A percentile compares a stretch with the other conserved stretches of the same genome.
phyloP scores from a whole-genome alignment of 805 yeast genomes.

The Komagataella phaffii region DNA sequence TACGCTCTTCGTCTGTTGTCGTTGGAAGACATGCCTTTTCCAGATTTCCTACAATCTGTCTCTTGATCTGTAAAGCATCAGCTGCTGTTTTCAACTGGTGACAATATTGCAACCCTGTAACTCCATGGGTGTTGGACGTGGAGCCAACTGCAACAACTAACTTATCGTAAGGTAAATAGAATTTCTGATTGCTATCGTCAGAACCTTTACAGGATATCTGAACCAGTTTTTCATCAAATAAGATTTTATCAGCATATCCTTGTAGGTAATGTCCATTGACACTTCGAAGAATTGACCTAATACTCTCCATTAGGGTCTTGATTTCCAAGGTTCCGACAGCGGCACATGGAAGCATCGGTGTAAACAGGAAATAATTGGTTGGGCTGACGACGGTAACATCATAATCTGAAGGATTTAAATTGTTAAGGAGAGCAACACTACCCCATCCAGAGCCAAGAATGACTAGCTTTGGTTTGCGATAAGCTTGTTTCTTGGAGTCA shows the following conservation, averaged over 20 bases:
- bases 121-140: constrained; percentile 57
- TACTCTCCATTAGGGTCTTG: constrained; percentile 50
- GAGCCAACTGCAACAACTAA: constrained; percentile 60
- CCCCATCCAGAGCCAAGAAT: constrained; percentile 67
- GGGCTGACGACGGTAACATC: constrained; percentile 59
- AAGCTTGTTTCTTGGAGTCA: constrained; percentile 26
- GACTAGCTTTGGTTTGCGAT: constrained; percentile 42
- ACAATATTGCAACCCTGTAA: constrained; percentile 51
- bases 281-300: constrained; percentile 38
- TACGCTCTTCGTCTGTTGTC: constrained; percentile 49
- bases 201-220: constrained; percentile 37
- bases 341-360: constrained; percentile 58
- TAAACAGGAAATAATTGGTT: constrained; percentile 53
- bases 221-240: constrained; percentile 39
- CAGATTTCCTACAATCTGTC: constrained; percentile 37
- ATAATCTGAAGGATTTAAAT: constrained; percentile 37
- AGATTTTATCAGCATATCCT: constrained; percentile 47
- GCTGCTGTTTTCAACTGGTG: constrained; percentile 52
- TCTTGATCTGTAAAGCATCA: constrained; percentile 45
- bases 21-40: constrained; percentile 58
- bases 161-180: constrained; percentile 62
- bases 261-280: constrained; percentile 50
- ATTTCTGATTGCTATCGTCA: constrained; percentile 25
- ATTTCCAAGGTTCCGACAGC: constrained; percentile 61
- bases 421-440: constrained; percentile 42